Evolutionary conservation across 2,329 filamentous ascomycete genomes (phyloP).

Genomic region (Balansia obtecta): DNA sequence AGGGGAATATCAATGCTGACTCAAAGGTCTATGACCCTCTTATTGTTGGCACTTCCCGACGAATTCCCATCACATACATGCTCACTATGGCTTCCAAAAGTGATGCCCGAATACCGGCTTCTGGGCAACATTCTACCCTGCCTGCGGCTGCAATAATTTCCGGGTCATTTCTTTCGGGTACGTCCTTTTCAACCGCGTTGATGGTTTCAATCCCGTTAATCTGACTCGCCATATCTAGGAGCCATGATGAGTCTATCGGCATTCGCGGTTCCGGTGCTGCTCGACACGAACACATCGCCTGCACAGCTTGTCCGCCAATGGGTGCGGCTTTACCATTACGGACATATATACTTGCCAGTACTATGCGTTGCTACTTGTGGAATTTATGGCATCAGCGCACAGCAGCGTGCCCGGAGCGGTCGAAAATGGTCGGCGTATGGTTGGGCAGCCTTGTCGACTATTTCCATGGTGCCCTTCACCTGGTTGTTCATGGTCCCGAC

Average conservation of each 20-base stretch:
- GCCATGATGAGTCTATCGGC: slow-evolving; percentile 6
- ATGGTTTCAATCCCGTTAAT: too few species aligned
- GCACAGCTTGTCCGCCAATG: slow-evolving; percentile 1
- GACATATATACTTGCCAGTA: slow-evolving; percentile 3
- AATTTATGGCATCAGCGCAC: not conserved
- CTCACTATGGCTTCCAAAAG: too few species aligned
- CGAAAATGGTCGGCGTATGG: not conserved
- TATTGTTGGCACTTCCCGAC: too few species aligned
- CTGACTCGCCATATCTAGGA: not conserved
- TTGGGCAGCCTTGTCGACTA: not conserved
- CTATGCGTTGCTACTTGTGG: not conserved
- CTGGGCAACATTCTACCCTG: too few species aligned
- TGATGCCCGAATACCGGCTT: too few species aligned
- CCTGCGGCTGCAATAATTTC: too few species aligned
- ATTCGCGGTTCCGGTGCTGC: slow-evolving; percentile 3
- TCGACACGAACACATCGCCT: slow-evolving; percentile 3
- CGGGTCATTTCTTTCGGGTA: slow-evolving; percentile 3
- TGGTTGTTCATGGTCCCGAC: slow-evolving; percentile 2
- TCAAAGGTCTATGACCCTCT: too few species aligned
- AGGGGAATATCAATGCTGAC: too few species aligned
- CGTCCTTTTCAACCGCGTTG: not conserved
- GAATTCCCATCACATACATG: too few species aligned
- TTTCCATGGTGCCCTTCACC: slow-evolving; percentile 5
- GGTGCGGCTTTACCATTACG: slow-evolving; percentile 8
- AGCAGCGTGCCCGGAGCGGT: not conserved